These are phyloP conservation scores for Tephrocybe sp. DNA, from an alignment of 768 basidiomycete species.

Conservation along the genomic window DNA sequence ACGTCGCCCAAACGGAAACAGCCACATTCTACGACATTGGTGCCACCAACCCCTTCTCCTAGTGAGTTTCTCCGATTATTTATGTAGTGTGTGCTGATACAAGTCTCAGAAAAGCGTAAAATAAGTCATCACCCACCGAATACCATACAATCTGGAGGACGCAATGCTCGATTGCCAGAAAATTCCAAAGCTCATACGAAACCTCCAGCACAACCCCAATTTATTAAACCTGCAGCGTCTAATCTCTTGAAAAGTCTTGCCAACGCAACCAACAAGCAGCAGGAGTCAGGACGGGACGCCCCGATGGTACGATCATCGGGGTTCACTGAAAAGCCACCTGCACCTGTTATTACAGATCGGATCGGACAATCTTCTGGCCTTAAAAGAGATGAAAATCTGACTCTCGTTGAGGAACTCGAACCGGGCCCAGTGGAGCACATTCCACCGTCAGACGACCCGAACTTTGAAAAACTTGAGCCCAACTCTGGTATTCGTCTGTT, in stretches of 20 bases:
- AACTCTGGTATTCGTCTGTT: slow-evolving; percentile 83
- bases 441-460: slow-evolving; percentile 67
- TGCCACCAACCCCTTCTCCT: slow-evolving; percentile 64
- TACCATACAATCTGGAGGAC: slow-evolving; percentile 1
- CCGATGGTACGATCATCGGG: slow-evolving; percentile 27
- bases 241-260: slow-evolving; percentile 53
- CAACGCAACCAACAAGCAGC: slow-evolving; percentile 24
- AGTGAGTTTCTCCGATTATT: slow-evolving; percentile 38
- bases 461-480: slow-evolving; percentile 81
- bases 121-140: slow-evolving; percentile 23
- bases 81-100: slow-evolving; percentile 2
- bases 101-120: slow-evolving; percentile 39
- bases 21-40: slow-evolving; percentile 37
- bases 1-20: slow-evolving; percentile 50
- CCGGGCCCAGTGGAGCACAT: slow-evolving; percentile 77
- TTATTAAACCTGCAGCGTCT: slow-evolving; percentile 44
- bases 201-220: slow-evolving; percentile 9
- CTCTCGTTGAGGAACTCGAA: slow-evolving; percentile 72
- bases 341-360: slow-evolving; percentile 4
- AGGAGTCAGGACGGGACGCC: slow-evolving; percentile 9
- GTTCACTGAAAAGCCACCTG: slow-evolving; percentile 35
- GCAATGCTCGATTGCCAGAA: not conserved
- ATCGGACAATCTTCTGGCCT: slow-evolving; percentile 9
- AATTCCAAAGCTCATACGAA: slow-evolving; percentile 3
- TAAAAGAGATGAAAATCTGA: slow-evolving; percentile 59